Conservation (phyloP, 1,284 basidiomycete species). For the Sporisorium reilianum region DNA sequence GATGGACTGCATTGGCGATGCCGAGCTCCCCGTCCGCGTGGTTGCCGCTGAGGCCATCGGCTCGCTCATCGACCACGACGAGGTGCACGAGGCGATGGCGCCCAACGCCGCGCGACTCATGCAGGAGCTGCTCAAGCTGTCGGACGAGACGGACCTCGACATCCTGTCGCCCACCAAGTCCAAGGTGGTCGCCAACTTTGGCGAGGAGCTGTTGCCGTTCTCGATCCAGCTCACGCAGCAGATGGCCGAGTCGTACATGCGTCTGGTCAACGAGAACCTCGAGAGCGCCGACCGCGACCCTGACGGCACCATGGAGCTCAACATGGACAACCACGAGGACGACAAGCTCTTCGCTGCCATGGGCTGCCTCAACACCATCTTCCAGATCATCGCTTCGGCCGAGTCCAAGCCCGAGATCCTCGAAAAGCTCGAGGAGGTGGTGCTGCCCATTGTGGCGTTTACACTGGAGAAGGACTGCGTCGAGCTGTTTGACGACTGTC, state of each 20-base stretch:
- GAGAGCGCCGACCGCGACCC: slow-evolving; percentile 73
- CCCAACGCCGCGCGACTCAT: slow-evolving; percentile 87
- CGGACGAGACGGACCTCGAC: slow-evolving; percentile 90
- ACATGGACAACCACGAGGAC: slow-evolving; percentile 78
- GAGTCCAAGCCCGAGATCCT: slow-evolving; percentile 82
- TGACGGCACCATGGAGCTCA: slow-evolving; percentile 70
- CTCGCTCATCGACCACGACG: slow-evolving; percentile 78
- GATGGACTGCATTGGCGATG: slow-evolving; percentile 72
- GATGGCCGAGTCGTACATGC: slow-evolving; percentile 74
- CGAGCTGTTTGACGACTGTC: slow-evolving; percentile 86
- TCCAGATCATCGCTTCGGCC: slow-evolving; percentile 75
- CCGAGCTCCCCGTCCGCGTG: slow-evolving; percentile 84
- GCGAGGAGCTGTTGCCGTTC: slow-evolving; percentile 85
- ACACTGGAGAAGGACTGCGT: slow-evolving; percentile 74
- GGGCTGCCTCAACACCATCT: slow-evolving; percentile 75
- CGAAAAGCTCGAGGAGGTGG: slow-evolving; percentile 81
- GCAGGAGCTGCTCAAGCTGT: slow-evolving; percentile 87
- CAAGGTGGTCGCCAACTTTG: slow-evolving; percentile 85
- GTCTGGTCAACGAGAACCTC: slow-evolving; percentile 70
- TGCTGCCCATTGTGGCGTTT: slow-evolving; percentile 81
- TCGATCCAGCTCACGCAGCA: slow-evolving; percentile 83
- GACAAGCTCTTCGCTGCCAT: slow-evolving; percentile 76
- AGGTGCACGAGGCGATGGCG: slow-evolving; percentile 79
- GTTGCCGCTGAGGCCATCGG: slow-evolving; percentile 85
- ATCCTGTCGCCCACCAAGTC: slow-evolving; percentile 83